phyloP scores from a whole-genome alignment of 2,329 filamentous ascomycete species.

The Aureobasidium sp. region DNA sequence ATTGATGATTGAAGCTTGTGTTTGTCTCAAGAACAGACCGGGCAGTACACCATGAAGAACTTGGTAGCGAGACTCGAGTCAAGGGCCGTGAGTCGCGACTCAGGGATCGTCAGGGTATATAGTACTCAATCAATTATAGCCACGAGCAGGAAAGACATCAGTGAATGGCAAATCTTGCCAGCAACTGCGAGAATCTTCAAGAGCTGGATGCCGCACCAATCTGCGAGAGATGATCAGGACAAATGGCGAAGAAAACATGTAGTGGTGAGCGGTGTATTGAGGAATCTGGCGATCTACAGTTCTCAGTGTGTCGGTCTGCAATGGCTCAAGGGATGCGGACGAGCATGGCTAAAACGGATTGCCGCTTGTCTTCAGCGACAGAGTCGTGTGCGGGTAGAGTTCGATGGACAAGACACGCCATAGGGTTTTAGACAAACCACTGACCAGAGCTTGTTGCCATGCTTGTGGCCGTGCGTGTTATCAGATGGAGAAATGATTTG shows the following conservation, averaged over 20 bases:
- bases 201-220: not conserved
- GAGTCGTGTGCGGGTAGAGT: not conserved
- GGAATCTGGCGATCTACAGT: not conserved
- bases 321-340: not conserved
- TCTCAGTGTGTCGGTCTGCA: not conserved
- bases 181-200: not conserved
- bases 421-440: not conserved
- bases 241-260: not conserved
- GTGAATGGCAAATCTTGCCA: not conserved
- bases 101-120: not conserved
- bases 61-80: conserved; percentile 10
- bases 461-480: not conserved
- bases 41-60: not conserved
- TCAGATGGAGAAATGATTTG: not conserved
- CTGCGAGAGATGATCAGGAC: no score
- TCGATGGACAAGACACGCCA: not conserved
- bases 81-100: conserved; percentile 3
- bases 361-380: not conserved
- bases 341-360: not conserved
- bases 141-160: not conserved
- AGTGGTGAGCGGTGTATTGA: not conserved
- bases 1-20: not conserved
- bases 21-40: not conserved
- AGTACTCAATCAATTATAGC: not conserved
- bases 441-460: conserved; percentile 2